Evolutionary conservation across 2,329 filamentous ascomycete species (phyloP), one percentile per base, ranked within the genome.

Genomic region (Fulvia fulva): DNA sequence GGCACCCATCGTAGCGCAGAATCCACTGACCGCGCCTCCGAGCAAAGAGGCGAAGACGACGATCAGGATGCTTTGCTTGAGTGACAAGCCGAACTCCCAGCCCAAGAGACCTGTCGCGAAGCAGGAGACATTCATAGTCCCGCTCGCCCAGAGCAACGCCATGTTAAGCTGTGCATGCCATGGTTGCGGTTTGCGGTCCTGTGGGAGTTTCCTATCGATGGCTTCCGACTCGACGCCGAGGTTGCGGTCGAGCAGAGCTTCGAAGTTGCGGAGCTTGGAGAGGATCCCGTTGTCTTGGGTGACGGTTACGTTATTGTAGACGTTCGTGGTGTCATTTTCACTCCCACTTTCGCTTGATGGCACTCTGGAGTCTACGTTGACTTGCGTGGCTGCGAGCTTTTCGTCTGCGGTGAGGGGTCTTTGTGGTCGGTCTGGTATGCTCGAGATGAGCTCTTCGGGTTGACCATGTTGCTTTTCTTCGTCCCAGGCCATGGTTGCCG

Each of bases 211-310:
- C 8, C 77, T 74, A 57, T 79, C 77, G 28, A 80, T 76, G 22
- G 78, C 78, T 59, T 78, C 76, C 3, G 75, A 77, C 64, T 80
- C 78, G 51, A 80, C 74, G 22, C 77, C 77, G 57, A 79, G 68
- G 63, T 76, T 78, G 46, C 67, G 67, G 64, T 80, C 78, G 47
- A 80, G 70, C 65, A 71, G 71, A 45, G 73, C 70, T 61, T 80
- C 78, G 44, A 72, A 67, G 30, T 61, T 53, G 28, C 73, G 68
- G 55, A 79, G 57, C 5, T 67, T 66, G 41, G 64, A 55, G 19
- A 74, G 64, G 37, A 74, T 63, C 32, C 70, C 70, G 50, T 62
- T 64, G 23, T 65, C 57, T 34, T 65, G 57, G n/a, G 62, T 63
- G 23, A 65, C 58, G 34, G 65, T 56, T n/a, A 43, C 54, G 30